Conservation (phyloP, 2,329 filamentous ascomycete species). For the Didymella keratinophila region DNA sequence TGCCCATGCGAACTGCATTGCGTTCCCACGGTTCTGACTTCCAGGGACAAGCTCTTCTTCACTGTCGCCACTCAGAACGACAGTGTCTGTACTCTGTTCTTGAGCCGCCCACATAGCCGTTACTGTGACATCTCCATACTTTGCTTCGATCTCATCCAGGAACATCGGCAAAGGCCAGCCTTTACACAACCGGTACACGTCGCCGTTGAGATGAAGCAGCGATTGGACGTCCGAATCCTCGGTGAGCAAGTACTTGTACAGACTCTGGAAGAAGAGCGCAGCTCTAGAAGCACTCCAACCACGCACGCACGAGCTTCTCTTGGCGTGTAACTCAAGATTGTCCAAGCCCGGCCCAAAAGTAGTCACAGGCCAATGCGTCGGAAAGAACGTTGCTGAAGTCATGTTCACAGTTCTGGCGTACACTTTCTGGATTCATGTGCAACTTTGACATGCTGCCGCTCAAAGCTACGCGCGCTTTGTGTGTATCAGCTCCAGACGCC, state of each 20-base stretch:
- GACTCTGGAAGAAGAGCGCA: constrained; percentile 1
- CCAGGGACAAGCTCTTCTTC: constrained; percentile 10
- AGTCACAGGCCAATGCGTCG: constrained; percentile 9
- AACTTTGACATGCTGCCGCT: background rate
- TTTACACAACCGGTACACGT: background rate
- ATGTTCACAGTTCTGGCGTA: background rate
- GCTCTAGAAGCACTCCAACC: constrained; percentile 9
- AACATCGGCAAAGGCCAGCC: constrained; percentile 1
- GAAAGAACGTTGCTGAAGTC: constrained; percentile 10
- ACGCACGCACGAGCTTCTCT: background rate
- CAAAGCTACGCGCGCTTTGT: background rate
- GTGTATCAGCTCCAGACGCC: background rate
- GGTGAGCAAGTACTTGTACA: background rate
- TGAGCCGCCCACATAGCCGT: background rate
- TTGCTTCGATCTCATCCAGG: constrained; percentile 9
- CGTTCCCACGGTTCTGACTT: background rate
- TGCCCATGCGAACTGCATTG: constrained; percentile 14
- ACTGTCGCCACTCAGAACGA: background rate
- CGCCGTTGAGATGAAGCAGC: background rate
- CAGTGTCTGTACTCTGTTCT: background rate
- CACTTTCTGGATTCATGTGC: background rate
- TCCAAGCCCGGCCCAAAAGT: constrained; percentile 10
- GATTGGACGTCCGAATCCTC: background rate
- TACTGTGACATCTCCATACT: constrained; percentile 5
- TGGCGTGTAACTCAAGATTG: constrained; percentile 9